phyloP scores from a whole-genome alignment of 2,329 filamentous ascomycete genomes.

The Leptosphaerulina australis region DNA sequence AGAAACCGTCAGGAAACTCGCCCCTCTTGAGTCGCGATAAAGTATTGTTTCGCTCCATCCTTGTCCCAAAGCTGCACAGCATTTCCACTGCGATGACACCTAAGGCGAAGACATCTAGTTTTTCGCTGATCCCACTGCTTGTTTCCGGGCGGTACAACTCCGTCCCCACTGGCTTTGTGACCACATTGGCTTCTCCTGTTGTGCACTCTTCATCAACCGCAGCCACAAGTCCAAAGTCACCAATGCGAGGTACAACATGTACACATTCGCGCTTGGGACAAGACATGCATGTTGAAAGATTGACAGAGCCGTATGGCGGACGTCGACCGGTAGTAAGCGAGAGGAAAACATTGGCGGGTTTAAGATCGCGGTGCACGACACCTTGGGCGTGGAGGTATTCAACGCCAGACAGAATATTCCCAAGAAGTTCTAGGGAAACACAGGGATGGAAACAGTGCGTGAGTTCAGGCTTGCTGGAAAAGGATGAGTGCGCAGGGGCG shows the following conservation, averaged over 20 bases:
- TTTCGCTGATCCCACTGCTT: conserved; percentile 51
- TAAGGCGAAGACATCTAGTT: conserved; percentile 66
- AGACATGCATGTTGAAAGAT: conserved; percentile 53
- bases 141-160: conserved; percentile 64
- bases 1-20: conserved; percentile 39
- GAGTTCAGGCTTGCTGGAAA: conserved; percentile 26
- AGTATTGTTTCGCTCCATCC: conserved; percentile 50
- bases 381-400: conserved; percentile 67
- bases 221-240: conserved; percentile 70
- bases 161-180: conserved; percentile 61
- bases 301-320: conserved; percentile 53
- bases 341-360: conserved; percentile 72
- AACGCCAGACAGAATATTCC: conserved; percentile 66
- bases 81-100: conserved; percentile 69
- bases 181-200: conserved; percentile 20
- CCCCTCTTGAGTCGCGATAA: conserved; percentile 44
- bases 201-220: conserved; percentile 53
- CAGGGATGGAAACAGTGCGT: conserved; percentile 68
- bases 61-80: conserved; percentile 56
- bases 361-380: conserved; percentile 70
- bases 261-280: conserved; percentile 50
- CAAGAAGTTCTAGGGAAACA: conserved; percentile 63
- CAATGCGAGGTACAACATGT: conserved; percentile 66
- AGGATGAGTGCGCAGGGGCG: conserved; percentile 32
- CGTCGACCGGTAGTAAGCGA: conserved; percentile 51